Evolutionary conservation across 352 stramenopile genomes (phyloP).

Genomic region (Thraustotheca clavata): DNA sequence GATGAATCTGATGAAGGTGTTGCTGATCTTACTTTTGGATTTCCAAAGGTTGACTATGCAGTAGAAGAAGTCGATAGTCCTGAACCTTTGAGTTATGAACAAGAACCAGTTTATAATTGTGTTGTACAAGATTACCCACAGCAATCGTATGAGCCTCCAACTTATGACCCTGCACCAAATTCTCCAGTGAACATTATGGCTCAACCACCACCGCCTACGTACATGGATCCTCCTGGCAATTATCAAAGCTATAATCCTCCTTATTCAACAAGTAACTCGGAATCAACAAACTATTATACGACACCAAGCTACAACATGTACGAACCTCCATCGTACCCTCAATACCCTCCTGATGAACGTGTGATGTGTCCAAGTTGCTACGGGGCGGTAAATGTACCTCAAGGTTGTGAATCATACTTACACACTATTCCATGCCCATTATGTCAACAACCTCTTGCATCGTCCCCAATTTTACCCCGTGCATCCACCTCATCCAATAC

Average conservation of each 20-base stretch:
- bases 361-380: conserved; percentile 4
- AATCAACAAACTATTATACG: no score
- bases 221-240: no score
- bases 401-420: neutral
- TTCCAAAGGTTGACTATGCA: neutral
- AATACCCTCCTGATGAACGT: neutral
- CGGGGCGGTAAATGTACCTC: neutral
- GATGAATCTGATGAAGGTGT: conserved; percentile 1
- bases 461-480: neutral
- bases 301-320: no score
- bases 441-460: neutral
- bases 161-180: no score
- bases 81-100: neutral
- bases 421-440: conserved; percentile 17
- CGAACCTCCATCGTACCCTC: neutral
- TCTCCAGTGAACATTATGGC: no score
- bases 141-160: no score
- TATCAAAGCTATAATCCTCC: no score
- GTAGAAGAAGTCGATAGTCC: neutral
- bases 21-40: neutral
- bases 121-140: no score
- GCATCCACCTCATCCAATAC: neutral
- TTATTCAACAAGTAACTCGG: no score
- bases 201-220: no score
- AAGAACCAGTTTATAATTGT: no score